Evolutionary conservation across 169 alveolate genomes (phyloP).

Genomic region (Plasmodium vinckei): DNA sequence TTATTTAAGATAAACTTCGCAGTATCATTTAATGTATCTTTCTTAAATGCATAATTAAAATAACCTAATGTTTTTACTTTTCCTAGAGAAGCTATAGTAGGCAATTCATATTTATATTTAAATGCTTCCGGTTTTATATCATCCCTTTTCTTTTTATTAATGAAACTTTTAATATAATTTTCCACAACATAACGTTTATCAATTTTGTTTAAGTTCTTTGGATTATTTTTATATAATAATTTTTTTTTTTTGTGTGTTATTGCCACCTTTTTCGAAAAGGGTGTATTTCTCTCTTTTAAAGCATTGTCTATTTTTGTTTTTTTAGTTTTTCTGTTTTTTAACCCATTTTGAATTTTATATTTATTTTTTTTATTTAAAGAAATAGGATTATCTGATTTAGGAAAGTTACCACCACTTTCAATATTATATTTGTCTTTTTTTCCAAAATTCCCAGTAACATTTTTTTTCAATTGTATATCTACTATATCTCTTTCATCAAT

Average conservation of each 20-base stretch:
- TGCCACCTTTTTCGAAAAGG: not conserved
- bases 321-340: constrained; percentile 7
- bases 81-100: constrained; percentile 75
- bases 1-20: constrained; percentile 23
- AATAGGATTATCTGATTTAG: not conserved
- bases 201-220: constrained; percentile 7
- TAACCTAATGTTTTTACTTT: constrained; percentile 56
- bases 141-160: constrained; percentile 12
- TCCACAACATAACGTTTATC: constrained; percentile 4
- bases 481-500: not conserved
- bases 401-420: constrained; percentile 1
- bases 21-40: constrained; percentile 7
- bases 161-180: not conserved
- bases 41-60: constrained; percentile 27
- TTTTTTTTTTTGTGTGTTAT: constrained; percentile 7
- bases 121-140: not conserved
- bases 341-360: not conserved
- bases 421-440: not conserved
- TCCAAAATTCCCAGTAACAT: not conserved
- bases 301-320: constrained; percentile 8
- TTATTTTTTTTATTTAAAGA: constrained; percentile 7
- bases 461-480: constrained; percentile 25
- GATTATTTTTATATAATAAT: constrained; percentile 6
- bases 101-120: constrained; percentile 63
- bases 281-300: not conserved